Evolutionary conservation across 805 yeast species (phyloP).

Genomic region (Yarrowia sp.): DNA sequence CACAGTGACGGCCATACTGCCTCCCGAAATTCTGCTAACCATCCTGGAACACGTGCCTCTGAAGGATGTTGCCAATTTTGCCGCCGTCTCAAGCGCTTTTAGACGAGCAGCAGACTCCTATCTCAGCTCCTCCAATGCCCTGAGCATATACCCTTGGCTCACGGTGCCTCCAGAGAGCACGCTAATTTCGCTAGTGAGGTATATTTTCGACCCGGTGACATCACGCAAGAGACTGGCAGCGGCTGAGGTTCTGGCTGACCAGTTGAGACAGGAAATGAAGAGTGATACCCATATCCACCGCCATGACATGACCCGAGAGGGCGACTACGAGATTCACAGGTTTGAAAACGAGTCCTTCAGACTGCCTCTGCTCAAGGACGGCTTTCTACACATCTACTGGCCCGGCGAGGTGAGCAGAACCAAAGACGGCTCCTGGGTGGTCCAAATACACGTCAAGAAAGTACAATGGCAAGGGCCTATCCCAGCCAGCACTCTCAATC

Average conservation of each 20-base stretch:
- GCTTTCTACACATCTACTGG: slow-evolving; percentile 5
- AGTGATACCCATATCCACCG: background rate
- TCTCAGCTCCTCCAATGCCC: background rate
- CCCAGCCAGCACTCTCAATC: background rate
- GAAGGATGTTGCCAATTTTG: background rate
- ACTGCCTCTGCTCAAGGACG: background rate
- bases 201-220: background rate
- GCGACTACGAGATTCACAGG: background rate
- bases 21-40: background rate
- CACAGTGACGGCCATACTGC: background rate
- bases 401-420: background rate
- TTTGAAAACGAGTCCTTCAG: background rate
- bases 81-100: background rate
- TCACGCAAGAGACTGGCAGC: background rate
- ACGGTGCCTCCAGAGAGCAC: background rate
- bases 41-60: background rate
- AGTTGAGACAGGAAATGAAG: background rate
- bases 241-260: background rate
- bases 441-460: background rate
- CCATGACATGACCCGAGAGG: background rate
- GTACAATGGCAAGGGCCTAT: slow-evolving; percentile 4
- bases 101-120: background rate
- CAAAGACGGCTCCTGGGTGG: background rate
- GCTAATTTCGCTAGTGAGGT: background rate
- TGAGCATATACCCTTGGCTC: background rate